A percentile compares a stretch with the other conserved stretches of the same genome.
Evolutionary conservation across 306 rosid species (phyloP).

Genomic region (Acacia melanoxylon): DNA sequence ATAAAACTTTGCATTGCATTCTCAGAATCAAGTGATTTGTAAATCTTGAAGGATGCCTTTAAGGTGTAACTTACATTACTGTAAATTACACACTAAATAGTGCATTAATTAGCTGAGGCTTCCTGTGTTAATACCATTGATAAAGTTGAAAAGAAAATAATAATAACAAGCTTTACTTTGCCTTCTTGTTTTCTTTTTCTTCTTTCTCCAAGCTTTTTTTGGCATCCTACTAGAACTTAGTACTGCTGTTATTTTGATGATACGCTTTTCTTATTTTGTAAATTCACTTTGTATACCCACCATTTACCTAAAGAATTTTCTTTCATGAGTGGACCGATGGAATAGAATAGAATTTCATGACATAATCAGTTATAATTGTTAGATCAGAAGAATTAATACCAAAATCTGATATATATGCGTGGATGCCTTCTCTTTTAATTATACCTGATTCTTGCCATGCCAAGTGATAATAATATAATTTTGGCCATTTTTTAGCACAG

Average conservation of each 20-base stretch:
- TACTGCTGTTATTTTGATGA: not conserved
- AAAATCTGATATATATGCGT: not conserved
- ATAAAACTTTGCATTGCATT: constrained; percentile 2
- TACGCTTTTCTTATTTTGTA: not conserved
- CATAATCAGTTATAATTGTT: not conserved
- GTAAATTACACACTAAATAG: not conserved
- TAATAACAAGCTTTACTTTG: not conserved
- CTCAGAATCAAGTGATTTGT: not conserved
- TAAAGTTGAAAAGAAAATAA: not conserved
- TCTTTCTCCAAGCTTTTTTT: not conserved
- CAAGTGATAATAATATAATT: not conserved
- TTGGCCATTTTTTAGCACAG: not conserved
- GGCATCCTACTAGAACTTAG: not conserved
- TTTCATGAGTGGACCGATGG: not conserved
- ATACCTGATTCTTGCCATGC: not conserved
- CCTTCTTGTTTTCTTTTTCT: not conserved
- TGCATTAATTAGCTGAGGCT: not conserved
- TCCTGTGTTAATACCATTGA: not conserved
- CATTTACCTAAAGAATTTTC: not conserved
- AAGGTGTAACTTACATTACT: not conserved
- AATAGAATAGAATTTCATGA: not conserved
- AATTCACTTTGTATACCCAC: not conserved
- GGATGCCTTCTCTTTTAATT: constrained; percentile 4
- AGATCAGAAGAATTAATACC: not conserved
- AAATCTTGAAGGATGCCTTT: not conserved